Evolutionary conservation across 768 basidiomycete species (phyloP).

Genomic region (Panaeolus cyanescens): DNA sequence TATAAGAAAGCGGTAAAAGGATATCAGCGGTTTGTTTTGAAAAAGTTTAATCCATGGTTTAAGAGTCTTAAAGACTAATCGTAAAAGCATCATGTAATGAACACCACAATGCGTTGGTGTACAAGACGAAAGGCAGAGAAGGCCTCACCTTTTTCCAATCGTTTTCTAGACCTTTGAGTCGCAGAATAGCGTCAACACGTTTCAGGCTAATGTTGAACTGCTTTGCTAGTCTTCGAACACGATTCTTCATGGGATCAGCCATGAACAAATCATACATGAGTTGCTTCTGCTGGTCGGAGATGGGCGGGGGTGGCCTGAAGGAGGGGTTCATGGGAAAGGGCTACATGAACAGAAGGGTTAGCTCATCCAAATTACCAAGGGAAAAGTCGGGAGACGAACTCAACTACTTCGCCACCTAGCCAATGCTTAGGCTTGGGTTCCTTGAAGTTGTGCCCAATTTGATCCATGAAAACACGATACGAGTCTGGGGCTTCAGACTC

Average conservation of each 20-base stretch:
- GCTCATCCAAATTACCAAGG: not conserved
- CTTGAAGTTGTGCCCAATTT: slow-evolving; percentile 43
- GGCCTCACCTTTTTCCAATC: slow-evolving; percentile 70
- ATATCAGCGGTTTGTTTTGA: slow-evolving; percentile 21
- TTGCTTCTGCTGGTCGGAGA: slow-evolving; percentile 61
- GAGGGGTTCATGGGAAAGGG: slow-evolving; percentile 87
- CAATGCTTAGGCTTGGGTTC: slow-evolving; percentile 57
- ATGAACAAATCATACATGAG: slow-evolving; percentile 65
- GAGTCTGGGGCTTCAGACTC: slow-evolving; percentile 28
- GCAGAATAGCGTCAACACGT: slow-evolving; percentile 81
- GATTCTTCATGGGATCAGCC: slow-evolving; percentile 55
- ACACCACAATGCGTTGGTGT: slow-evolving; percentile 8
- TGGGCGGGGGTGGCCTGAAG: slow-evolving; percentile 78
- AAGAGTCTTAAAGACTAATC: slow-evolving; percentile 95
- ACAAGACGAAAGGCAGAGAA: slow-evolving; percentile 15
- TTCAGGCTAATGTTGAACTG: slow-evolving; percentile 69
- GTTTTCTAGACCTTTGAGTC: slow-evolving; percentile 77
- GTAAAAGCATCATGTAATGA: slow-evolving; percentile 35
- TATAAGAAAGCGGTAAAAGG: slow-evolving; percentile 9
- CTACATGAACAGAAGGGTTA: slow-evolving; percentile 39
- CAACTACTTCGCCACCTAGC: slow-evolving; percentile 60
- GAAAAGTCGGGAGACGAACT: slow-evolving; percentile 31
- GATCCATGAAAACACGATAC: slow-evolving; percentile 42
- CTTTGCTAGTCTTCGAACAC: slow-evolving; percentile 60
- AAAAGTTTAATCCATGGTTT: slow-evolving; percentile 64